Evolutionary conservation across 2,329 filamentous ascomycete genomes (phyloP).

Genomic region (Cladosporium velox): DNA sequence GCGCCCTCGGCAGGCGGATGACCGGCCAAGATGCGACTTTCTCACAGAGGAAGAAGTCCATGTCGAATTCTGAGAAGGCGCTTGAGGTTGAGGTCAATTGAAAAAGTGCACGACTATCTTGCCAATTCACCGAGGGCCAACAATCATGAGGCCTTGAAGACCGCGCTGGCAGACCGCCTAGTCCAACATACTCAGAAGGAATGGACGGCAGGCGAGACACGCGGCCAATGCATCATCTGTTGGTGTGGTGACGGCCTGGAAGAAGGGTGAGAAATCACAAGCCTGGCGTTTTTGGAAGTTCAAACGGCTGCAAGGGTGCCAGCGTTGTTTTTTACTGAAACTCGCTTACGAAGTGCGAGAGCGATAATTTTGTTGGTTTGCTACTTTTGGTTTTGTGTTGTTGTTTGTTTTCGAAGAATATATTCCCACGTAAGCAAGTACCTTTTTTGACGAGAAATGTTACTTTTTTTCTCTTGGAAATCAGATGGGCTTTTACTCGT

Average conservation of each 20-base stretch:
- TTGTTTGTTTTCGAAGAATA: not conserved
- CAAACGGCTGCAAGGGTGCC: not conserved
- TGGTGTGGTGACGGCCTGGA: not conserved
- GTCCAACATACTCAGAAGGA: not conserved
- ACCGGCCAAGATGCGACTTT: constrained; percentile 85
- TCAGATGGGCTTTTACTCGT: not conserved
- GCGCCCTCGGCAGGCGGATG: constrained; percentile 84
- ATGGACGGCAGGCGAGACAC: not conserved
- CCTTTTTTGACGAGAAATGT: not conserved
- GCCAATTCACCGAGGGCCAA: not conserved
- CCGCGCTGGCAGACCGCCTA: not conserved
- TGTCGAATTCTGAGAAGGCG: constrained; percentile 14
- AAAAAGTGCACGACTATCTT: not conserved
- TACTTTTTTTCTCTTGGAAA: not conserved
- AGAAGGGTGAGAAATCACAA: not conserved
- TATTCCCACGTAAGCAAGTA: constrained; percentile 12
- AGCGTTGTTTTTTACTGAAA: not conserved
- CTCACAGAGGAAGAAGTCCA: constrained; percentile 43
- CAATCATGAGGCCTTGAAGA: not conserved
- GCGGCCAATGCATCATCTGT: not conserved
- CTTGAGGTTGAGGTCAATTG: constrained; percentile 19
- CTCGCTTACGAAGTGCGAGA: not conserved
- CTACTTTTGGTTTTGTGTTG: not conserved
- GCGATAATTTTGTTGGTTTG: not conserved
- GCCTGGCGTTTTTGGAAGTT: constrained; percentile 2